A percentile compares a stretch with the other conserved stretches of the same genome.
These are phyloP conservation scores for Chytridiales sp. DNA, from an alignment of 371 early-diverging fungal species.

Conservation along the genomic window DNA sequence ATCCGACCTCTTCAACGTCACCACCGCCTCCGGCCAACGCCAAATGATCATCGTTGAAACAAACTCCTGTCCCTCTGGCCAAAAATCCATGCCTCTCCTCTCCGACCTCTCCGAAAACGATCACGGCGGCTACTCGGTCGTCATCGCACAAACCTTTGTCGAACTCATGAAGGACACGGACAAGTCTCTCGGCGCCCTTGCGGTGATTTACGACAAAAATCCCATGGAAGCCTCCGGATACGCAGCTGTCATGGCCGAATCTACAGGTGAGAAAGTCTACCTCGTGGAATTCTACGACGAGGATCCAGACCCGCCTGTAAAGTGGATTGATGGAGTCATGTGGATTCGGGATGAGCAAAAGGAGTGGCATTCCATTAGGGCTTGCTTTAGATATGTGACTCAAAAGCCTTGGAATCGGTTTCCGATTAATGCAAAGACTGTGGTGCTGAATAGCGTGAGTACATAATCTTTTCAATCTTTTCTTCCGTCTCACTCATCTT, in stretches of 20 bases:
- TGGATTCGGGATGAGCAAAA: constrained; percentile 68
- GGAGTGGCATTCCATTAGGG: constrained; percentile 84
- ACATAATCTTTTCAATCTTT: not conserved
- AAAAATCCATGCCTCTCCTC: constrained; percentile 92
- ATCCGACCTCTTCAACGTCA: constrained; percentile 89
- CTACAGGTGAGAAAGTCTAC: constrained; percentile 81
- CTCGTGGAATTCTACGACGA: constrained; percentile 76
- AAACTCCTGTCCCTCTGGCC: constrained; percentile 93
- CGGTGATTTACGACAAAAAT: constrained; percentile 90
- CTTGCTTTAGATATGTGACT: constrained; percentile 90
- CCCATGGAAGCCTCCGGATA: constrained; percentile 90
- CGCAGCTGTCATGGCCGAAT: constrained; percentile 84
- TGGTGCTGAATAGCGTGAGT: constrained; percentile 74
- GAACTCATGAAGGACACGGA: constrained; percentile 72
- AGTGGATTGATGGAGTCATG: constrained; percentile 79
- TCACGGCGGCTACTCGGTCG: constrained; percentile 67
- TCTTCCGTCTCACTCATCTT: not conserved
- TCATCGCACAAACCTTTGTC: constrained; percentile 75
- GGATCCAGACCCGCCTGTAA: constrained; percentile 79
- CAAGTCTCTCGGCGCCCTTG: constrained; percentile 72
- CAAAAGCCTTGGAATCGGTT: constrained; percentile 93
- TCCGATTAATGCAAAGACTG: constrained; percentile 76
- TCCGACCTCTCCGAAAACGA: constrained; percentile 75
- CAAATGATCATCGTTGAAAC: constrained; percentile 97
- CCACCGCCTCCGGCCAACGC: constrained; percentile 79